A percentile compares a stretch with the other conserved stretches of the same genome.
These are phyloP conservation scores for Limnanthes douglasii DNA, from an alignment of 345 rosid species.

Conservation along the genomic window DNA sequence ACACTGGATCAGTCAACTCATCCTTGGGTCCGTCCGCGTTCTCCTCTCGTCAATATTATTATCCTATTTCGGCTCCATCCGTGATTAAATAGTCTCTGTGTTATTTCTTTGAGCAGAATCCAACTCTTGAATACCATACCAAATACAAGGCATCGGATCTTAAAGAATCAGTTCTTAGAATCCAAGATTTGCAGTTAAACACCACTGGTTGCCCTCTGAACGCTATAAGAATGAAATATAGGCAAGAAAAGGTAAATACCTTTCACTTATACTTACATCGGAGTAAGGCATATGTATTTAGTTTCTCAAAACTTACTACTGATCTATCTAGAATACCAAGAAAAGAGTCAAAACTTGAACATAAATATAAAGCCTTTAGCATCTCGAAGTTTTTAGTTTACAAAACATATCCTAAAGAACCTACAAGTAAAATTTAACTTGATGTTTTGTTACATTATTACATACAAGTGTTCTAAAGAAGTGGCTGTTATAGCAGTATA, in stretches of 20 bases:
- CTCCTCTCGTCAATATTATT: slow-evolving; percentile 7
- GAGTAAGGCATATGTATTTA: not conserved
- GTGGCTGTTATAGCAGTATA: slow-evolving; percentile 31
- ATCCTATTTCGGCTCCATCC: too few relatives aligned
- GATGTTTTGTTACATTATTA: not conserved
- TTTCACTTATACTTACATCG: not conserved
- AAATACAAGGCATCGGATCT: slow-evolving; percentile 51
- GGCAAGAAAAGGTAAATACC: slow-evolving; percentile 44
- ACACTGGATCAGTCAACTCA: slow-evolving; percentile 64
- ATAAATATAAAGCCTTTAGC: not conserved
- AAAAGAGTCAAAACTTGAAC: not conserved
- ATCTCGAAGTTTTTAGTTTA: not conserved
- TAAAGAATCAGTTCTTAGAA: slow-evolving; percentile 28
- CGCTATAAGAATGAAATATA: slow-evolving; percentile 59
- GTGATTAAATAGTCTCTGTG: too few relatives aligned
- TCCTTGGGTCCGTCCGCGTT: slow-evolving; percentile 58
- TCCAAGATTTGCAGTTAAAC: slow-evolving; percentile 63
- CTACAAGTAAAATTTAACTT: not conserved
- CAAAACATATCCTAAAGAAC: not conserved
- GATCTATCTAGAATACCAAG: too few relatives aligned
- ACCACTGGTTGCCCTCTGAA: slow-evolving; percentile 43
- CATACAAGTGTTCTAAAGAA: slow-evolving; percentile 1
- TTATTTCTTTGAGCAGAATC: slow-evolving; percentile 32
- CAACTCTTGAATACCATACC: slow-evolving; percentile 68
- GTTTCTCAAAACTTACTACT: too few relatives aligned